Conservation (phyloP, 345 rosid genomes). For the Iberis pinnata region DNA sequence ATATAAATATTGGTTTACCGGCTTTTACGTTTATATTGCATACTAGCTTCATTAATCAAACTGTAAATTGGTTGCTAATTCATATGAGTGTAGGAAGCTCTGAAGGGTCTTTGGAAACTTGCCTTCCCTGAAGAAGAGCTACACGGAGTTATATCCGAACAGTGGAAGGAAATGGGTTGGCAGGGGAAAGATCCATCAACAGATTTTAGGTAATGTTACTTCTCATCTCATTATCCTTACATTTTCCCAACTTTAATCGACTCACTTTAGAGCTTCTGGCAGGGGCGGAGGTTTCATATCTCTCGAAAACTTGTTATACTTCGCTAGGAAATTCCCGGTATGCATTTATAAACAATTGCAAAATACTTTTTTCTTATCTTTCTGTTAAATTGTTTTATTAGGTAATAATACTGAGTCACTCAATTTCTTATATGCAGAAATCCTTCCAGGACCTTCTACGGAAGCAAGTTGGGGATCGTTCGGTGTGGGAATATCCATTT, state of each 20-base stretch:
- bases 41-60: too few species aligned
- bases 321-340: constrained; percentile 83
- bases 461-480: constrained; percentile 87
- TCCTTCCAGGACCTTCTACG: constrained; percentile 86
- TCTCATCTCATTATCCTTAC: too few species aligned
- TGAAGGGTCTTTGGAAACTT: constrained; percentile 80
- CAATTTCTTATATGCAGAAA: constrained; percentile 36
- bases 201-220: constrained; percentile 66
- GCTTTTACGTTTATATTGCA: too few species aligned
- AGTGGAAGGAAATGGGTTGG: constrained; percentile 99
- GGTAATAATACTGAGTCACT: too few species aligned
- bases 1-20: too few species aligned
- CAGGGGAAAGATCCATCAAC: constrained; percentile 99
- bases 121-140: constrained; percentile 94
- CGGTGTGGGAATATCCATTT: constrained; percentile 99
- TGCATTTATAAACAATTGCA: neutral
- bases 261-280: too few species aligned
- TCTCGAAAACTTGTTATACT: constrained; percentile 87
- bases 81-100: constrained; percentile 93
- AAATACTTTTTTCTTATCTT: too few species aligned
- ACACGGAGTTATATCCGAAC: constrained; percentile 79
- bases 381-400: too few species aligned
- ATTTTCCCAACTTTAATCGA: too few species aligned
- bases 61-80: too few species aligned
- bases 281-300: constrained; percentile 99